Base-by-base conservation (phyloP, 2,329 filamentous ascomycete species). In the Trichophyton equinum region DNA sequence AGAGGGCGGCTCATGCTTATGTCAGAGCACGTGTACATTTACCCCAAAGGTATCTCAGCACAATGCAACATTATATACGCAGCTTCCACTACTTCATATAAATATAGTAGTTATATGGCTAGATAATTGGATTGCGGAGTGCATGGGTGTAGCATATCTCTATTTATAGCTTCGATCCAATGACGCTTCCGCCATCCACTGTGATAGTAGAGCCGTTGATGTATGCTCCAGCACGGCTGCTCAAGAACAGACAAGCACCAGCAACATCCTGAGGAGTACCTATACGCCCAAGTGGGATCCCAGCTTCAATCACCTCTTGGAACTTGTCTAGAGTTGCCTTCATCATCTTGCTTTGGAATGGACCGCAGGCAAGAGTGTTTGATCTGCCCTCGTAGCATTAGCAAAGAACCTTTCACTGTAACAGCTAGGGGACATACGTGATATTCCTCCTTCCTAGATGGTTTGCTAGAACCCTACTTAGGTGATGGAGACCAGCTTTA, bases 341-440 rank as follows among this genome's bases (percentile, higher is more conserved):
- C 64, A 80, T 81, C 79, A 81, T 81, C 55, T 79, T 78, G 33
- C 76, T 79, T 51, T 79, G 74, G 64, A 81, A 81, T 61, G 86
- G 86, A 2, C 87, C 87, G 63, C 86, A 89, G 4, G 87, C 87
- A 61, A 90, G 73, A 2, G 84, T 83, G 69, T 90, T 90, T 64
- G 78, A 81, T 27, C 75, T 77, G 36, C 18, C 9, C 25, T 36
- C 18, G n/a, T 3, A 89, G 4, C 22, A n/a, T 51, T 51, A 51
- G 46, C 22, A 87, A 87, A 61, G 89, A 73, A 2, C 84, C 83
- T 69, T 89, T 89, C 64, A 78, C 80, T 25, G 75, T 77, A 59
- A 33, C 56, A 59, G 40, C 42, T 44, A 51, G 15, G 30, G 30
- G 59, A 77, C 79, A 62, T 75, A 79, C 75, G 77, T 81, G 66